Evolutionary conservation across 2,329 filamentous ascomycete species (phyloP), one percentile per base, ranked within the genome.

Genomic region (Exophiala oligosperma): DNA sequence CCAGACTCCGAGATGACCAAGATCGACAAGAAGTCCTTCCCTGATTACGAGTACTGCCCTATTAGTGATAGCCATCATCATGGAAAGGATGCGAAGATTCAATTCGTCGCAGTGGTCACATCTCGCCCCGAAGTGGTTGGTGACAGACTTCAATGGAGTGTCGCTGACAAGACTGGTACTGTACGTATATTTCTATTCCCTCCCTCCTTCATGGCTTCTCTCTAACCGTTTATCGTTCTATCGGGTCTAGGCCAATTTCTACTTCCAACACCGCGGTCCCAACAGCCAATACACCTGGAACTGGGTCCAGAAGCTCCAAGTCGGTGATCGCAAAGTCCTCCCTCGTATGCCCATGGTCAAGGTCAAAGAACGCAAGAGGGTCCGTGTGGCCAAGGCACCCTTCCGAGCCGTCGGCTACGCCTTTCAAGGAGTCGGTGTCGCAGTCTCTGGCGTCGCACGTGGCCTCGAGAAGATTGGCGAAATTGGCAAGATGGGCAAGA

Each of bases 241-340:
- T n/a, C 3, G 4, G 38, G 11, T 47, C 14, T 26, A 67, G 65
- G 62, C 62, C 12, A 64, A 60, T 26, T 67, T 67, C 64, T 66
- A 64, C 56, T 67, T 66, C 59, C 54, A 64, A 54, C 62, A 64
- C 49, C 63, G 64, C 43, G 65, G 61, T 12, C 24, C 41, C 2
- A 21, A 35, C 35, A 61, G 52, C 24, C 60, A 66, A 32, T 61
- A 62, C 37, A 66, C 66, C 1, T 67, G 66, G 66, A 60, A 67
- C 52, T 66, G 61, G 64, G 60, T 61, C 2, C 56, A 59, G 2
- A 41, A 23, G 3, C 56, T 66, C 44, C 47, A 66, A 51, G 59
- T 64, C 1, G 66, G 66, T 32, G 58, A 67, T 12, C 56, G 64
- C 41, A 54, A 35, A 44, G 52, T 52, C n/a, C 54, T 67, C 11